Percentiles rank a stretch among this genome's conserved stretches.
Conservation (phyloP, 345 rosid species). For the rapeseed (Brassica napus) region DNA sequence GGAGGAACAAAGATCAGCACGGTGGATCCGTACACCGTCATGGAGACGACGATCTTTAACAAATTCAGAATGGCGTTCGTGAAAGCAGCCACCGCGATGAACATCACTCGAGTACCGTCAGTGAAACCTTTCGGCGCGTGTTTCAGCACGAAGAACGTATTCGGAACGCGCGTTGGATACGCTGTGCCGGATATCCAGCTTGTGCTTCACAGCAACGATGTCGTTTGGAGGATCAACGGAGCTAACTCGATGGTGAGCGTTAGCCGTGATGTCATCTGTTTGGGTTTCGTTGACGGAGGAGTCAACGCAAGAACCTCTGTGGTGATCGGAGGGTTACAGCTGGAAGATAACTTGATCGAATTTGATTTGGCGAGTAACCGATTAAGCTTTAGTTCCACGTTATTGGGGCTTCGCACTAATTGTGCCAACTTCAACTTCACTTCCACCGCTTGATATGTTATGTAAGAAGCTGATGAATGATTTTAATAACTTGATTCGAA, state of each 20-base stretch:
- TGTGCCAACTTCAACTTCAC: slow-evolving; percentile 76
- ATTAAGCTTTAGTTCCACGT: slow-evolving; percentile 62
- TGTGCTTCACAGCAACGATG: slow-evolving; percentile 49
- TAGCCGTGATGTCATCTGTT: slow-evolving; percentile 48
- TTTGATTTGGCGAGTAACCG: slow-evolving; percentile 61
- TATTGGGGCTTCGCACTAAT: slow-evolving; percentile 49
- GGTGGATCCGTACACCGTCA: slow-evolving; percentile 64
- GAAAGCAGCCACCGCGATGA: slow-evolving; percentile 38
- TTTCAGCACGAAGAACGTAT: slow-evolving; percentile 46
- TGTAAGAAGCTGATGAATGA: not conserved
- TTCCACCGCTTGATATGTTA: slow-evolving; percentile 32
- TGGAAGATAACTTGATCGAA: slow-evolving; percentile 59
- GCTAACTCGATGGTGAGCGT: slow-evolving; percentile 72
- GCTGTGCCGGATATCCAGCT: slow-evolving; percentile 58
- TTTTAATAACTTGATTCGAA: not conserved
- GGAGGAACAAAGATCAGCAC: slow-evolving; percentile 84
- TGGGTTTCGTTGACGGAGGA: slow-evolving; percentile 75
- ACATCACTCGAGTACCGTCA: slow-evolving; percentile 50
- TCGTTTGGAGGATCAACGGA: slow-evolving; percentile 62
- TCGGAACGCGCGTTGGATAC: slow-evolving; percentile 52
- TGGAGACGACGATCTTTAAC: slow-evolving; percentile 55
- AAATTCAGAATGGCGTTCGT: slow-evolving; percentile 51
- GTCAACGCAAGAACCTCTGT: slow-evolving; percentile 57
- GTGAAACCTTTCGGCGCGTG: slow-evolving; percentile 65
- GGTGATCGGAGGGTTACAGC: slow-evolving; percentile 68